Conservation (phyloP, 768 basidiomycete genomes). For the Xerocomellus amylosporus region DNA sequence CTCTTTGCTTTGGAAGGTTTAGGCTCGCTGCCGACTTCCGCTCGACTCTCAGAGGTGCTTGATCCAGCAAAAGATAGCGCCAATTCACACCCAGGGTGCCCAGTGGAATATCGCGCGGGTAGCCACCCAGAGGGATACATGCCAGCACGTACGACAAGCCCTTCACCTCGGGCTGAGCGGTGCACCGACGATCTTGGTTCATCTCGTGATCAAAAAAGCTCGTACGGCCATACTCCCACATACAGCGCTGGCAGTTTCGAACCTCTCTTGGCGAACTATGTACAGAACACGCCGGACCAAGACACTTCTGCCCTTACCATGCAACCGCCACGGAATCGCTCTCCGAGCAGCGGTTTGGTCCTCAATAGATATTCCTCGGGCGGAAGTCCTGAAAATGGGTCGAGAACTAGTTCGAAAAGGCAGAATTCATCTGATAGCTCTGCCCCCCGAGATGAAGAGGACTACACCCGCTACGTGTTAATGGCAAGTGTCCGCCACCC, state of each 20-base stretch:
- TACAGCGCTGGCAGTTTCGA: constrained; percentile 59
- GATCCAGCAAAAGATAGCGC: constrained; percentile 26
- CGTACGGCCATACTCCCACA: constrained; percentile 43
- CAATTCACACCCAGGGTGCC: constrained; percentile 55
- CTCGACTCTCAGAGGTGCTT: constrained; percentile 35
- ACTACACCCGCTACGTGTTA: constrained; percentile 55
- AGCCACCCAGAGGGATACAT: constrained; percentile 39
- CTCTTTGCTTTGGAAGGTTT: constrained; percentile 16
- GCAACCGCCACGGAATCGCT: constrained; percentile 33
- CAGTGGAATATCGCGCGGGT: constrained; percentile 11
- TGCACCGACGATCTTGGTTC: constrained; percentile 24
- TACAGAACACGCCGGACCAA: constrained; percentile 27
- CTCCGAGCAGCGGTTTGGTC: constrained; percentile 1
- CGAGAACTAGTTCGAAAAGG: constrained; percentile 23
- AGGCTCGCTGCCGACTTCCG: constrained; percentile 21
- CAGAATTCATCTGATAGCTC: constrained; percentile 22
- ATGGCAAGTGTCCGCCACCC: constrained; percentile 39
- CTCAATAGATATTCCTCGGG: constrained; percentile 11
- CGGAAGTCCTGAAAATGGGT: constrained; percentile 26
- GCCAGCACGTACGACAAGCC: constrained; percentile 46
- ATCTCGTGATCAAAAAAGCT: constrained; percentile 30
- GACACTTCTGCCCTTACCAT: constrained; percentile 7
- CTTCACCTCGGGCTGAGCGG: constrained; percentile 36
- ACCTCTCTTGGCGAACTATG: constrained; percentile 51
- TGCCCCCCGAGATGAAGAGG: constrained; percentile 49